phyloP scores from a whole-genome alignment of 2,329 filamentous ascomycete genomes.

The Fusarium beomiforme region DNA sequence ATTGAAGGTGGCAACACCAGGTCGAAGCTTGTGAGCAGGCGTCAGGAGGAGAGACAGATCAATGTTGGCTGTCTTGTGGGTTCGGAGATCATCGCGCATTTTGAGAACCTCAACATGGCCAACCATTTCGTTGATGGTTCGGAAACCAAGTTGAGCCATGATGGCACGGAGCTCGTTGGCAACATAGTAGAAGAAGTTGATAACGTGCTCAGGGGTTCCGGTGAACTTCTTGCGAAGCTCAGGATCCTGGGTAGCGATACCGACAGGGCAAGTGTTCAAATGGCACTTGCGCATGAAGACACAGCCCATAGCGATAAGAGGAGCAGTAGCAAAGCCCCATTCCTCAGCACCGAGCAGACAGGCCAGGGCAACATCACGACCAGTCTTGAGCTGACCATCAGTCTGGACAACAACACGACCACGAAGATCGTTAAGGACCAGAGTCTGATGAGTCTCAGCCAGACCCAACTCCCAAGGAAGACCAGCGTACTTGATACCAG shows the following conservation, averaged over 20 bases:
- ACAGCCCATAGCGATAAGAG: constrained; percentile 95
- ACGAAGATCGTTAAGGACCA: constrained; percentile 94
- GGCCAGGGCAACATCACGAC: constrained; percentile 92
- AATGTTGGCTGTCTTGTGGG: constrained; percentile 90
- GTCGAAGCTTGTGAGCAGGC: constrained; percentile 93
- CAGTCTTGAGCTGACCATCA: constrained; percentile 92
- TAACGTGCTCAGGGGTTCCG: constrained; percentile 93
- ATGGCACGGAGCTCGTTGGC: constrained; percentile 96
- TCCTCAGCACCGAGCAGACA: constrained; percentile 97
- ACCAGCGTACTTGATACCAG: constrained; percentile 98
- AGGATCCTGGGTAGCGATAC: constrained; percentile 96
- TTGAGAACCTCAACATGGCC: constrained; percentile 87
- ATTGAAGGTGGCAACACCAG: constrained; percentile 95
- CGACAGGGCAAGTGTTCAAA: constrained; percentile 84
- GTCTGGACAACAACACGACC: constrained; percentile 96
- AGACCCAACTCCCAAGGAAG: constrained; percentile 97
- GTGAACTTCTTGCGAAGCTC: constrained; percentile 92
- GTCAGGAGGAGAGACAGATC: constrained; percentile 93
- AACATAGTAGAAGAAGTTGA: constrained; percentile 99
- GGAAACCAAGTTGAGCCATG: constrained; percentile 95
- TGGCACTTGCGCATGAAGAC: constrained; percentile 91
- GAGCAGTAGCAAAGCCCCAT: constrained; percentile 95
- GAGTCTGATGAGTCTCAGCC: constrained; percentile 94
- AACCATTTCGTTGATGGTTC: constrained; percentile 98
- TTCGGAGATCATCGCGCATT: constrained; percentile 88